These are phyloP conservation scores for Gonapodya sp. DNA, from an alignment of 192 early-diverging fungal genomes.

Conservation along the genomic window DNA sequence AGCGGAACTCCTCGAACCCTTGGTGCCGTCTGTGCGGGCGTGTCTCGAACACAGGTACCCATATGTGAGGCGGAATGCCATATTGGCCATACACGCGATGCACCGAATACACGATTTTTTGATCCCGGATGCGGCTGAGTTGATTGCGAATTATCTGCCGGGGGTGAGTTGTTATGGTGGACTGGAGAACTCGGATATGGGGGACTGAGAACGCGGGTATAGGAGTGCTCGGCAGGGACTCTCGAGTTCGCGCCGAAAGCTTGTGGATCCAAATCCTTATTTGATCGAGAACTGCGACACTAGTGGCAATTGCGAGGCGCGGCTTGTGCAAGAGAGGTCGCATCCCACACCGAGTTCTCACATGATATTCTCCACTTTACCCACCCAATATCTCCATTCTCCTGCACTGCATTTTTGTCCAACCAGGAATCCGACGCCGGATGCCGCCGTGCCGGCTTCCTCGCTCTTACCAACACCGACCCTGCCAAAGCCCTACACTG, in stretches of 20 bases:
- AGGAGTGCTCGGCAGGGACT: too few relatives aligned
- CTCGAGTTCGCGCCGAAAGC: too few relatives aligned
- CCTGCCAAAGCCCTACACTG: conserved; percentile 76
- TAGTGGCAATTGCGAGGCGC: too few relatives aligned
- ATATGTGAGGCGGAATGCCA: conserved; percentile 98
- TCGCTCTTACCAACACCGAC: conserved; percentile 76
- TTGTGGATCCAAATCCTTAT: too few relatives aligned
- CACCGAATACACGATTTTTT: conserved; percentile 83
- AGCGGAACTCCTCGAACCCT: conserved; percentile 87
- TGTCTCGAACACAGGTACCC: conserved; percentile 93
- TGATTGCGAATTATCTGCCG: conserved; percentile 55
- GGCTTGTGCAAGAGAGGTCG: too few relatives aligned
- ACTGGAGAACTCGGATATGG: neutral
- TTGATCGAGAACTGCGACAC: too few relatives aligned
- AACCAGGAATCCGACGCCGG: conserved; percentile 82
- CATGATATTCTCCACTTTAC: too few relatives aligned
- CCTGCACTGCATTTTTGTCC: neutral
- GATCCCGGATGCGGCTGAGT: conserved; percentile 90
- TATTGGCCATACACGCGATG: conserved; percentile 82
- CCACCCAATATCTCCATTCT: neutral
- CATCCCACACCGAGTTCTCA: too few relatives aligned
- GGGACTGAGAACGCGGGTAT: neutral
- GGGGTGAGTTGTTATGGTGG: conserved; percentile 20
- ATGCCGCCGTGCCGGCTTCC: conserved; percentile 86
- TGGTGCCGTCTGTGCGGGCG: conserved; percentile 74